These are phyloP conservation scores for Eucalyptus polybractea DNA, from an alignment of 345 rosid species.

Conservation along the genomic window DNA sequence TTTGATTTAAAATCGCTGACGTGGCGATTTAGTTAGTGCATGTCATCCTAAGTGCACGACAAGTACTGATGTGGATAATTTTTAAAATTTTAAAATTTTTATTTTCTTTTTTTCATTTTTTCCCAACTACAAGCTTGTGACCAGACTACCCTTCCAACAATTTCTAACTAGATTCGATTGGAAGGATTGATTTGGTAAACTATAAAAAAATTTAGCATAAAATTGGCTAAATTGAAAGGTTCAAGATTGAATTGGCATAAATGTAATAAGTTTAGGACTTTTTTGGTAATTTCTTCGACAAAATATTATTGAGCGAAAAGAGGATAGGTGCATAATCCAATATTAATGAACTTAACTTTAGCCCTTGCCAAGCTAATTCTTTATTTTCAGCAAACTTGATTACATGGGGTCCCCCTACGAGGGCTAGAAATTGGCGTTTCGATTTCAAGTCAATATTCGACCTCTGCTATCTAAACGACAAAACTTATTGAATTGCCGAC, in stretches of 20 bases:
- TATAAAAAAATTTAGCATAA: background rate
- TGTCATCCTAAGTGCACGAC: rapidly evolving
- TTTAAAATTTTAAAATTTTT: background rate
- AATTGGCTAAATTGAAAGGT: background rate
- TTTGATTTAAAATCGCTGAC: rapidly evolving
- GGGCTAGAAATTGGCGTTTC: background rate
- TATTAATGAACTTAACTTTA: background rate
- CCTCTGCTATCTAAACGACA: background rate
- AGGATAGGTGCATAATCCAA: background rate
- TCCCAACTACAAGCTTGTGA: background rate
- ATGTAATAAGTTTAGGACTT: rapidly evolving
- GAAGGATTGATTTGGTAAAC: background rate
- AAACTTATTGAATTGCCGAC: background rate
- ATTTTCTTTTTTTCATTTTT: background rate
- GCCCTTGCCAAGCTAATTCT: background rate
- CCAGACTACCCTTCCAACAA: background rate
- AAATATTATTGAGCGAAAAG: background rate
- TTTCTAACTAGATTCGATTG: rapidly evolving
- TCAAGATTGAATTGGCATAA: background rate
- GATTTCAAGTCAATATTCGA: background rate
- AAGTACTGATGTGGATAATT: rapidly evolving
- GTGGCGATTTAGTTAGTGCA: background rate
- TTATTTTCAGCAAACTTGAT: background rate
- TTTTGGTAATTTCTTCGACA: background rate
- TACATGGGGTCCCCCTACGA: background rate